Conservation (phyloP, 78 protist species). For the Neovahlkampfia damariscottae region DNA sequence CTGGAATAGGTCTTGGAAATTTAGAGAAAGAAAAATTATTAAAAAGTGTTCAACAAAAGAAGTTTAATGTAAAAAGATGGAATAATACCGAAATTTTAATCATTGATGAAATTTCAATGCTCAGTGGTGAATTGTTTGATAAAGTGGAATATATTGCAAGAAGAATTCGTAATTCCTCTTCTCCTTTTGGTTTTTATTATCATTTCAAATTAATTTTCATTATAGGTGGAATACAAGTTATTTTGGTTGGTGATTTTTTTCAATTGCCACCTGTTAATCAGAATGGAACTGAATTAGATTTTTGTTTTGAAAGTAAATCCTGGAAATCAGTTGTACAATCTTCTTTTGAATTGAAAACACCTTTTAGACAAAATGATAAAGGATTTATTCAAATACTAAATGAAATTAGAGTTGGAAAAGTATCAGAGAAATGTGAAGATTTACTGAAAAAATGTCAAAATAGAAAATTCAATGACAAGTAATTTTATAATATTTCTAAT, state of each 20-base stretch:
- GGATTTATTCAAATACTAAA: background rate
- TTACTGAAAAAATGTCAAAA: no score
- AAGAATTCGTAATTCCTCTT: background rate
- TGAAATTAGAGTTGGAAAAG: background rate
- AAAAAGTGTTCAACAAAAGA: background rate
- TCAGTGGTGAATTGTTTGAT: conserved; percentile 39
- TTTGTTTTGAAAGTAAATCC: background rate
- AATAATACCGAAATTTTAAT: conserved; percentile 26
- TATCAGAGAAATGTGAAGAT: no score
- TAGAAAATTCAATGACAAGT: no score
- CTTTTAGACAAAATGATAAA: background rate
- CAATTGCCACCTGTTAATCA: conserved; percentile 65
- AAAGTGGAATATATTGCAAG: conserved; percentile 45
- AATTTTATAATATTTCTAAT: background rate
- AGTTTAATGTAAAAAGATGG: conserved; percentile 27
- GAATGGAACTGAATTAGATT: background rate
- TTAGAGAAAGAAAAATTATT: no score
- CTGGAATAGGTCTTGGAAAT: conserved; percentile 27
- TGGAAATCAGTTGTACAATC: background rate
- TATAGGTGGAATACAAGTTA: conserved; percentile 70
- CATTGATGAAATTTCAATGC: conserved; percentile 81
- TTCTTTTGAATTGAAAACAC: background rate
- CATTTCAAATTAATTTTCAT: background rate
- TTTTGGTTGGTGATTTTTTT: conserved; percentile 64
- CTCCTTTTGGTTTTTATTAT: background rate